Evolutionary conservation across 306 rosid species (phyloP).

Genomic region (Malus asiatica): DNA sequence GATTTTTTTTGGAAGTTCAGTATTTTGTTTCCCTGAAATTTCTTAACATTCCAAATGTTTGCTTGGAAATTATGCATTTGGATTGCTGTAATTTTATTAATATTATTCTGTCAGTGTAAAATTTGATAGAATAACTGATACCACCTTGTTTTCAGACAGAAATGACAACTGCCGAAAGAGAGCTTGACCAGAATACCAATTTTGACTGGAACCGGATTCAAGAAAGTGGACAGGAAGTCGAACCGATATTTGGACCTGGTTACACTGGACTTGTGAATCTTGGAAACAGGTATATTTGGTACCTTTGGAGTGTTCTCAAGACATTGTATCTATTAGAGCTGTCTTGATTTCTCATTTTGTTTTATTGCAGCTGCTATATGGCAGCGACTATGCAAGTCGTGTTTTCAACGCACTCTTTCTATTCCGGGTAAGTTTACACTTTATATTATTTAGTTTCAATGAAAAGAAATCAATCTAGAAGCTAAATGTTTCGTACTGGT

Average conservation of each 20-base stretch:
- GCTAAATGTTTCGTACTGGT: slow-evolving; percentile 5
- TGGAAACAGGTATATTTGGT: slow-evolving; percentile 70
- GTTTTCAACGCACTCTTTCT: slow-evolving; percentile 63
- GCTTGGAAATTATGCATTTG: background rate
- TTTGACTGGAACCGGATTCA: slow-evolving; percentile 96
- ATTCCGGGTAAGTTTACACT: slow-evolving; percentile 37
- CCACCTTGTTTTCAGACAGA: slow-evolving; percentile 61
- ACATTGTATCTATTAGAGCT: background rate
- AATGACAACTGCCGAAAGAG: slow-evolving; percentile 99
- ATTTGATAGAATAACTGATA: background rate
- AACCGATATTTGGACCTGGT: slow-evolving; percentile 90
- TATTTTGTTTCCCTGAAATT: background rate
- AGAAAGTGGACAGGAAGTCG: slow-evolving; percentile 89
- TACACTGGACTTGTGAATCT: slow-evolving; percentile 91
- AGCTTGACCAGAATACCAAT: slow-evolving; percentile 93
- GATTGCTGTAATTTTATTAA: background rate
- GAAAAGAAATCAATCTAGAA: background rate
- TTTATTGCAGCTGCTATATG: slow-evolving; percentile 82
- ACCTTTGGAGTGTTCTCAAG: slow-evolving; percentile 7
- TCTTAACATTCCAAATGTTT: background rate
- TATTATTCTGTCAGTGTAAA: background rate
- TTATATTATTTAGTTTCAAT: slow-evolving; percentile 1
- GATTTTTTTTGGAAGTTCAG: background rate
- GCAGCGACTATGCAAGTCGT: slow-evolving; percentile 97
- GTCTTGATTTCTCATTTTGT: slow-evolving; percentile 18